Conservation (phyloP, 2,329 filamentous ascomycete genomes). For the Orbilia oligospora region DNA sequence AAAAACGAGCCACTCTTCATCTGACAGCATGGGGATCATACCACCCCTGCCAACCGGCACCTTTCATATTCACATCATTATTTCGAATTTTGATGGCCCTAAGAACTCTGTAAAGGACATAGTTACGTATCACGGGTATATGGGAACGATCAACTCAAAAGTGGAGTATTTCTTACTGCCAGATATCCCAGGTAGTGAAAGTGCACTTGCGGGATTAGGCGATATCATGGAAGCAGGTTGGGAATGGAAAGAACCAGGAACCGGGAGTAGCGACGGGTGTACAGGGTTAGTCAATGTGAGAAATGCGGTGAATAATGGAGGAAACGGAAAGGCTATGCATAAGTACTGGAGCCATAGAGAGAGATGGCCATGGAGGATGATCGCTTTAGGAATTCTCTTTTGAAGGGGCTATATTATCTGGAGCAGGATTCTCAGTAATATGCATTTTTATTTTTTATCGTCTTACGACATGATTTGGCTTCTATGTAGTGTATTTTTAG, state of each 20-base stretch:
- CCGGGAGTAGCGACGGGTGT: constrained; percentile 36
- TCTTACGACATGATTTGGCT: constrained; percentile 7
- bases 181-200: constrained; percentile 55
- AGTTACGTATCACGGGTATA: constrained; percentile 47
- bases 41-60: constrained; percentile 34
- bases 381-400: constrained; percentile 54
- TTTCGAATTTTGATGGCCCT: constrained; percentile 49
- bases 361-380: constrained; percentile 57
- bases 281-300: constrained; percentile 50
- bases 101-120: constrained; percentile 44
- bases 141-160: constrained; percentile 47
- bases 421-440: constrained; percentile 16
- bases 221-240: constrained; percentile 59
- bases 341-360: constrained; percentile 60
- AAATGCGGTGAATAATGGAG: constrained; percentile 55
- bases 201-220: constrained; percentile 50
- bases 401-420: constrained; percentile 27
- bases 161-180: constrained; percentile 56
- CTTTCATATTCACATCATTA: constrained; percentile 55
- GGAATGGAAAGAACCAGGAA: constrained; percentile 51
- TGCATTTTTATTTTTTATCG: too few species aligned
- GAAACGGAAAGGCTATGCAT: constrained; percentile 55
- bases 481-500: constrained; percentile 25
- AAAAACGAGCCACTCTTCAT: constrained; percentile 50
- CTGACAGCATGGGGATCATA: constrained; percentile 41